Evolutionary conservation across 2,329 filamentous ascomycete species (phyloP).

Genomic region (Stemphylium vesicarium): DNA sequence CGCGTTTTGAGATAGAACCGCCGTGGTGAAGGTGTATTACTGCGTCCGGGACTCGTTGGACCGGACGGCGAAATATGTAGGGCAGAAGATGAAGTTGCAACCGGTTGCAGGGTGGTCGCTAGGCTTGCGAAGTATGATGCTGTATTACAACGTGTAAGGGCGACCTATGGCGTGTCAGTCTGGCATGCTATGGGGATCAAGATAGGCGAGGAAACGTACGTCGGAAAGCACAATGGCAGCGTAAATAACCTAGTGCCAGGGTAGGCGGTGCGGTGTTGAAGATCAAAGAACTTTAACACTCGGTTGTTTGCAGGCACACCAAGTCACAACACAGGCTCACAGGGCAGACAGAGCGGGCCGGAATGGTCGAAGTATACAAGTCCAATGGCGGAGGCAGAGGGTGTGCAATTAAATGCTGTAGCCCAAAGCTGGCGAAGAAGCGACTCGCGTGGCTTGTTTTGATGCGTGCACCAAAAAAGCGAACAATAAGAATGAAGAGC

Average conservation of each 20-base stretch:
- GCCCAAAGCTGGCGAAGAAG: slow-evolving; percentile 28
- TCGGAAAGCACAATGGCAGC: slow-evolving; percentile 39
- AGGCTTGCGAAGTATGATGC: slow-evolving; percentile 33
- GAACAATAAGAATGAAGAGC: slow-evolving; percentile 50
- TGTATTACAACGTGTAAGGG: slow-evolving; percentile 42
- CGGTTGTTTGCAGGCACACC: slow-evolving; percentile 24
- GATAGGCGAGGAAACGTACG: slow-evolving; percentile 26
- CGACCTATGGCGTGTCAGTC: slow-evolving; percentile 25
- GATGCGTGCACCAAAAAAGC: slow-evolving; percentile 46
- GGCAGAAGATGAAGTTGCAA: slow-evolving; percentile 43
- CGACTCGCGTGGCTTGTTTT: slow-evolving; percentile 38
- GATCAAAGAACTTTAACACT: slow-evolving; percentile 34
- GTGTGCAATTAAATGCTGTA: slow-evolving; percentile 32
- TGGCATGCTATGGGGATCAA: neutral
- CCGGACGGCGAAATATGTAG: slow-evolving; percentile 50
- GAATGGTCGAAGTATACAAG: slow-evolving; percentile 3
- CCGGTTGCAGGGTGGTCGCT: slow-evolving; percentile 33
- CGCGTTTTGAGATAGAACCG: slow-evolving; percentile 76
- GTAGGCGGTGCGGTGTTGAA: slow-evolving; percentile 31
- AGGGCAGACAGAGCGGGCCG: slow-evolving; percentile 11
- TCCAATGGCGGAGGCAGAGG: slow-evolving; percentile 29
- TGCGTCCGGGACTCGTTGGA: slow-evolving; percentile 58
- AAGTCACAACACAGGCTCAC: slow-evolving; percentile 23
- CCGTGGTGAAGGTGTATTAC: slow-evolving; percentile 75
- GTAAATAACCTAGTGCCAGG: slow-evolving; percentile 31